Evolutionary conservation across 805 yeast species (phyloP).

Genomic region (Metschnikowia drakensbergensis): DNA sequence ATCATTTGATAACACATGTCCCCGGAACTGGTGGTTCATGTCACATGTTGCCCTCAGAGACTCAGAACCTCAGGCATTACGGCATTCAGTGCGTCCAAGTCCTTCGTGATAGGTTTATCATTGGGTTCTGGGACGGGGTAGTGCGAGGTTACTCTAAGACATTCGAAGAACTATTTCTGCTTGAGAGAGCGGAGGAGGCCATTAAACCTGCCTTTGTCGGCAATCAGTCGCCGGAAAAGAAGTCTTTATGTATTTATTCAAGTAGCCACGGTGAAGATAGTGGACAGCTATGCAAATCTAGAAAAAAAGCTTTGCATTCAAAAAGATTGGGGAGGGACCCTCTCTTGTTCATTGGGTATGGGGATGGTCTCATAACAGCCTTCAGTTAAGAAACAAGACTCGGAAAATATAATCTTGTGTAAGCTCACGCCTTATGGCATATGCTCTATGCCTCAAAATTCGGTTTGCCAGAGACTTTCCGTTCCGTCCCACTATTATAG

Average conservation of each 20-base stretch:
- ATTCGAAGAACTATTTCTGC: constrained; percentile 7
- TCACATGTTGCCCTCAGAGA: neutral
- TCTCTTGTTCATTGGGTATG: constrained; percentile 48
- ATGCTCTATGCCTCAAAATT: constrained; percentile 1
- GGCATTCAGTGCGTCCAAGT: constrained; percentile 19
- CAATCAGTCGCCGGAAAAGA: constrained; percentile 11
- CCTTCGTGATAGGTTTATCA: constrained; percentile 23
- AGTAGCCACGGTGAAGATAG: neutral
- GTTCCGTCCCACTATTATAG: constrained; percentile 9
- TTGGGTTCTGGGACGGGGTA: constrained; percentile 53
- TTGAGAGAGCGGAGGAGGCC: constrained; percentile 13
- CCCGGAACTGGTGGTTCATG: neutral
- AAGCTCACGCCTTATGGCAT: neutral
- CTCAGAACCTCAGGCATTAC: constrained; percentile 15
- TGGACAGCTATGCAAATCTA: neutral
- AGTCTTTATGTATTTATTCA: constrained; percentile 13
- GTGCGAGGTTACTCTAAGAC: constrained; percentile 20
- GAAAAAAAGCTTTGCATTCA: constrained; percentile 9
- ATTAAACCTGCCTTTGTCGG: constrained; percentile 9
- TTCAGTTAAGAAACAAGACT: constrained; percentile 1
- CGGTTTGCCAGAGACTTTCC: constrained; percentile 5
- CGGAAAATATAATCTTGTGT: no score
- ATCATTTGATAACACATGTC: neutral
- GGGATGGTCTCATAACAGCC: constrained; percentile 50
- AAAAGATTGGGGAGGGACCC: constrained; percentile 12